These are phyloP conservation scores for Diddensiella transvaalensis DNA, from an alignment of 805 yeast species.

Conservation along the genomic window DNA sequence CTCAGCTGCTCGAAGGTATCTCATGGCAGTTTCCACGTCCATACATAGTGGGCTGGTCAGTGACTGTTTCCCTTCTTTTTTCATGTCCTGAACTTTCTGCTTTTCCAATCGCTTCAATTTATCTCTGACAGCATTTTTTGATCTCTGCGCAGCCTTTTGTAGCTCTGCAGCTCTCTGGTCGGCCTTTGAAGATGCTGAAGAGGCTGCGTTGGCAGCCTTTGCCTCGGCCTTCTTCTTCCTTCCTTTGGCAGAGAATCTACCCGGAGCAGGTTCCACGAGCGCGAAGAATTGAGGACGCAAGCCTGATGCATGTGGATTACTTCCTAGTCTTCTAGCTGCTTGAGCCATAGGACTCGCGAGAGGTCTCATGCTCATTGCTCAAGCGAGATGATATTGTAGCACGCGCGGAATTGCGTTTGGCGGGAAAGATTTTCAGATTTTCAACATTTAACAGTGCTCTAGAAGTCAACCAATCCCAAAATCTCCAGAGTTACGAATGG, in stretches of 20 bases:
- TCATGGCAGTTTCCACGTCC: conserved; percentile 68
- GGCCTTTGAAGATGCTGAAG: conserved; percentile 21
- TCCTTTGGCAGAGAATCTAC: too few species aligned
- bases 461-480: too few species aligned
- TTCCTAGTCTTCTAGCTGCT: background rate
- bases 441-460: too few species aligned
- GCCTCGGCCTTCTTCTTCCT: too few species aligned
- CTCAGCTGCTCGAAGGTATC: conserved; percentile 82
- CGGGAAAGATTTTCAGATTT: background rate
- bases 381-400: background rate
- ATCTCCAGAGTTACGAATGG: too few species aligned
- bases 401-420: background rate
- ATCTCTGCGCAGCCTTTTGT: conserved; percentile 33
- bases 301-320: background rate
- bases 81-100: conserved; percentile 23
- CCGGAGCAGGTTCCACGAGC: background rate
- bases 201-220: background rate
- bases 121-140: conserved; percentile 27
- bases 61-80: conserved; percentile 40
- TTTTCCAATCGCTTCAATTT: conserved; percentile 27
- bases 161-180: conserved; percentile 23
- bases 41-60: conserved; percentile 59
- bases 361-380: conserved; percentile 1
- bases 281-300: background rate
- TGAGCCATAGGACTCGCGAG: background rate